Conservation (phyloP, 495 filamentous ascomycete genomes). For the Opeltia flavorubescens region DNA sequence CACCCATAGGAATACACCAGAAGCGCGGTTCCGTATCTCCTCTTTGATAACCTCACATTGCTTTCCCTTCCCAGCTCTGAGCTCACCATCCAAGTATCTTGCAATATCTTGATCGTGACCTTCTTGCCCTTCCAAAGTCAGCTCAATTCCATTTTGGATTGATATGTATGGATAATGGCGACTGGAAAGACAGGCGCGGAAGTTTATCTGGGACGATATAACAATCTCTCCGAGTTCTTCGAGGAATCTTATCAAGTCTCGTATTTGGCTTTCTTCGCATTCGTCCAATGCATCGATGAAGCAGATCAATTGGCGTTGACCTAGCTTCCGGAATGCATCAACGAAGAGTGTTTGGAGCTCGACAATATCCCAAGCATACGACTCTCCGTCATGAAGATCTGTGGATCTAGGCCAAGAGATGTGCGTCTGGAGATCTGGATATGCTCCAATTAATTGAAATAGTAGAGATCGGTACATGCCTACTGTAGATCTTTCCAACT, state of each 20-base stretch:
- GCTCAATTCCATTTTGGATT: slow-evolving; percentile 9
- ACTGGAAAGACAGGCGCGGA: slow-evolving; percentile 22
- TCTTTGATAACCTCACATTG: slow-evolving; percentile 2
- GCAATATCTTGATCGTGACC: slow-evolving; percentile 12
- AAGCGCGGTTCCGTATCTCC: slow-evolving; percentile 7
- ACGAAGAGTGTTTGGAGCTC: slow-evolving; percentile 20
- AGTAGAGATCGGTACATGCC: slow-evolving; percentile 37
- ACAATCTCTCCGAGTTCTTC: slow-evolving; percentile 16
- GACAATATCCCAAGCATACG: slow-evolving; percentile 14
- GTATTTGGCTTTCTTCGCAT: slow-evolving; percentile 21
- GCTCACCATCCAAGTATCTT: slow-evolving; percentile 8
- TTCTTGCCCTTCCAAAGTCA: slow-evolving; percentile 11
- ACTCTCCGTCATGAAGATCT: not conserved
- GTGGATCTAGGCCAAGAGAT: slow-evolving; percentile 10
- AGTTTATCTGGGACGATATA: not conserved
- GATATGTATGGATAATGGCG: slow-evolving; percentile 22
- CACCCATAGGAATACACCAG: slow-evolving; percentile 24
- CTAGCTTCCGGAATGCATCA: slow-evolving; percentile 15
- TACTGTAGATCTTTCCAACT: slow-evolving; percentile 29
- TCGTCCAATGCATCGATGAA: slow-evolving; percentile 34
- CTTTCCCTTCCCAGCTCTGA: slow-evolving; percentile 8
- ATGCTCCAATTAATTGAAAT: slow-evolving; percentile 7
- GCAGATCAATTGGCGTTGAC: slow-evolving; percentile 13
- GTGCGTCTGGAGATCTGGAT: slow-evolving; percentile 16
- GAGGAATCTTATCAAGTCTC: slow-evolving; percentile 24